A percentile compares a stretch with the other conserved stretches of the same genome.
phyloP scores from a whole-genome alignment of 2,329 filamentous ascomycete species.

The Sporothrix brasiliensis region DNA sequence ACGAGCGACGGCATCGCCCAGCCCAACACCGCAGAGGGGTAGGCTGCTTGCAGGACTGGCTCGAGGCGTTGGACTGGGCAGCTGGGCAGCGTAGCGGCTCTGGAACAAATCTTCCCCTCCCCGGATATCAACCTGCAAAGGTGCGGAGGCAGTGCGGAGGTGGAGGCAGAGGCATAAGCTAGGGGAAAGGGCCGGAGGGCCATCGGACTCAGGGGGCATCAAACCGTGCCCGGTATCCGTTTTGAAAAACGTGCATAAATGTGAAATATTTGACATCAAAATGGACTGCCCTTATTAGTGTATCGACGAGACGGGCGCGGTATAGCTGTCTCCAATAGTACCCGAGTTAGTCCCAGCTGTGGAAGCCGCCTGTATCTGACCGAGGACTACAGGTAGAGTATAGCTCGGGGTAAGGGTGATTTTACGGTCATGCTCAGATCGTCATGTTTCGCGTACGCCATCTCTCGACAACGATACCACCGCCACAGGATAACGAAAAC shows the following conservation, averaged over 20 bases:
- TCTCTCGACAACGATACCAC: not conserved
- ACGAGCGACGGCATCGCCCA: constrained; percentile 13
- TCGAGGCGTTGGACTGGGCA: no score
- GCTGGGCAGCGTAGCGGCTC: no score
- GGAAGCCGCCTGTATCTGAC: no score
- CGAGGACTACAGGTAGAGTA: no score
- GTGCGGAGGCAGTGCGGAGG: constrained; percentile 14
- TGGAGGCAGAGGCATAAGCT: not conserved
- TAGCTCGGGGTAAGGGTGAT: not conserved
- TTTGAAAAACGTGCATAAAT: not conserved
- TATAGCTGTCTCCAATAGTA: no score
- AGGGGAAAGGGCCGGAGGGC: not conserved
- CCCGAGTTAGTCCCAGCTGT: no score
- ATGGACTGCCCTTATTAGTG: no score
- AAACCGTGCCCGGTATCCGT: not conserved
- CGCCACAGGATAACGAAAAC: not conserved
- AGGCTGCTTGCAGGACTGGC: not conserved
- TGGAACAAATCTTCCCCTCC: not conserved
- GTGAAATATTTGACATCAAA: not conserved
- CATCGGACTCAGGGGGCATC: not conserved
- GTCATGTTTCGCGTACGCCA: not conserved
- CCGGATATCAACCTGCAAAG: constrained; percentile 14
- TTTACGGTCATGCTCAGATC: not conserved
- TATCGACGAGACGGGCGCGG: no score
- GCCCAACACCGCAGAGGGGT: constrained; percentile 10